These are phyloP conservation scores for Aspergillus coremiiformis DNA, from an alignment of 495 filamentous ascomycete species.

Conservation along the genomic window DNA sequence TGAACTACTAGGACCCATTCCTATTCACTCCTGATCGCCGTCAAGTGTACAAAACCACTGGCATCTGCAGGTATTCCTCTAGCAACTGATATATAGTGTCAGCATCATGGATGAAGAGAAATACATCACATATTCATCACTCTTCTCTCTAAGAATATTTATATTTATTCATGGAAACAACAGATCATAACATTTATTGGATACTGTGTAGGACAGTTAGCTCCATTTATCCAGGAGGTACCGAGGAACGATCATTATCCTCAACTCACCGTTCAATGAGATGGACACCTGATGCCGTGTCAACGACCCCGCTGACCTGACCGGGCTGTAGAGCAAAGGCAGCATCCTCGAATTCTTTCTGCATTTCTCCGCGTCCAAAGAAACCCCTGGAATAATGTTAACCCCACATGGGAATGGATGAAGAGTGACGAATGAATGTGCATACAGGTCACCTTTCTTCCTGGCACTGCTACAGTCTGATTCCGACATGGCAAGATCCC, in stretches of 20 bases:
- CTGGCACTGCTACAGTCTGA: constrained; percentile 92
- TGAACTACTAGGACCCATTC: no score
- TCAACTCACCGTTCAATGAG: constrained; percentile 79
- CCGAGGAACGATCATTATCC: not conserved
- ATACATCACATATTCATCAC: not conserved
- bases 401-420: not conserved
- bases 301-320: constrained; percentile 75
- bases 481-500: constrained; percentile 77
- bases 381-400: constrained; percentile 56
- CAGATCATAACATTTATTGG: constrained; percentile 17
- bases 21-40: no score
- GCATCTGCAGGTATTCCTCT: no score
- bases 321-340: constrained; percentile 80
- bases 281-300: constrained; percentile 92
- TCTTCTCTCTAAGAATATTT: not conserved
- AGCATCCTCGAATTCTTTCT: constrained; percentile 96
- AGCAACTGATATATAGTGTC: not conserved
- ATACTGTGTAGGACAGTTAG: constrained; percentile 23
- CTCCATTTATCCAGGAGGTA: no score
- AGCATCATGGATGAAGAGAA: not conserved
- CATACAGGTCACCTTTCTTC: constrained; percentile 84
- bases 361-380: constrained; percentile 92
- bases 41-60: no score
- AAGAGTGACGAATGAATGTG: constrained; percentile 8
- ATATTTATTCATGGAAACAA: constrained; percentile 1